These are phyloP conservation scores for Protomyces pachydermus DNA, from an alignment of 1,139 yeast genomes.

Conservation along the genomic window DNA sequence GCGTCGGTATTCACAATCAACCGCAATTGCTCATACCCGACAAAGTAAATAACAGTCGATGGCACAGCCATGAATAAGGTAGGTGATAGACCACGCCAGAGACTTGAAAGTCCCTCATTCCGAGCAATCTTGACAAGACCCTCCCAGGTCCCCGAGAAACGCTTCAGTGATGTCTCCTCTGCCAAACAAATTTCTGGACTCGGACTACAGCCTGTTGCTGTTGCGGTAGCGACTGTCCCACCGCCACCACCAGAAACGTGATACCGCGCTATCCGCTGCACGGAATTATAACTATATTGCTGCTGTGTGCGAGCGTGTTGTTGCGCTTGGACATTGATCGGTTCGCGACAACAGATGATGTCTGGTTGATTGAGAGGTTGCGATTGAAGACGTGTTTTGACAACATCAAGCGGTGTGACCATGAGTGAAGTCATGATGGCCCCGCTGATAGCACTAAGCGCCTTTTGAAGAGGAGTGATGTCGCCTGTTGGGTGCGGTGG, in stretches of 20 bases:
- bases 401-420: constrained; percentile 31
- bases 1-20: constrained; percentile 31
- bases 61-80: constrained; percentile 89
- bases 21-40: constrained; percentile 68
- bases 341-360: constrained; percentile 20
- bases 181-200: constrained; percentile 24
- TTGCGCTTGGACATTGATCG: constrained; percentile 6
- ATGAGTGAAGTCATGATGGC: constrained; percentile 27
- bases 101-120: constrained; percentile 67
- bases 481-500: background rate
- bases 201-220: constrained; percentile 1
- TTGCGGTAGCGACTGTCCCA: background rate
- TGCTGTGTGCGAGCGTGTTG: background rate
- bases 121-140: constrained; percentile 62
- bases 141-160: constrained; percentile 57
- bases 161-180: constrained; percentile 23
- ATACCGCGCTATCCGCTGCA: background rate
- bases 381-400: constrained; percentile 31
- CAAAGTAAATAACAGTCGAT: constrained; percentile 84
- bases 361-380: constrained; percentile 24
- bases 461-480: constrained; percentile 19
- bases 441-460: constrained; percentile 19
- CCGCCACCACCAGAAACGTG: constrained; percentile 1
- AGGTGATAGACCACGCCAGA: constrained; percentile 86
- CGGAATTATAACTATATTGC: background rate